phyloP scores from a whole-genome alignment of 345 rosid genomes.

The Cardamine occulta region DNA sequence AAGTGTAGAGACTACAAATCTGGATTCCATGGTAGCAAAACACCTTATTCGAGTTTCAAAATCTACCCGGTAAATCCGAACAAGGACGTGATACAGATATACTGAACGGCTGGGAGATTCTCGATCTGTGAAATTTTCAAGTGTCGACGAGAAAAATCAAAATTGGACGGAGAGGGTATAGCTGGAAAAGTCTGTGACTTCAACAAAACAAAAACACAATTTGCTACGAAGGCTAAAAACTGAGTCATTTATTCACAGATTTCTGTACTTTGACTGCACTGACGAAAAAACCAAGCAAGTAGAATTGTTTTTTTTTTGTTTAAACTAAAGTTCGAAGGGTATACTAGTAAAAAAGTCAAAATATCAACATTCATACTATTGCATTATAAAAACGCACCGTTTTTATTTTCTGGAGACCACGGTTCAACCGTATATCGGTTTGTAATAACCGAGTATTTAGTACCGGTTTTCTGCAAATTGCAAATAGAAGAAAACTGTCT shows the following conservation, averaged over 20 bases:
- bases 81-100: background rate
- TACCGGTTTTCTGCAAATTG: background rate
- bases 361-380: no score
- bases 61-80: conserved; percentile 7
- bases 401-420: background rate
- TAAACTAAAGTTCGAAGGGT: no score
- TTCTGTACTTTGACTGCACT: no score
- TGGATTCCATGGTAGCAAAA: conserved; percentile 2
- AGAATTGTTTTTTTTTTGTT: no score
- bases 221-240: no score
- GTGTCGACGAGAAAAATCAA: conserved; percentile 20
- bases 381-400: no score
- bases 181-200: conserved; percentile 27
- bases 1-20: conserved; percentile 1
- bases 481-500: background rate
- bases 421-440: conserved; percentile 4
- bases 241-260: no score
- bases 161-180: conserved; percentile 26
- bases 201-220: no score
- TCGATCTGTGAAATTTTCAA: conserved; percentile 29
- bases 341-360: no score
- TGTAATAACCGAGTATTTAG: background rate
- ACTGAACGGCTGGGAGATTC: conserved; percentile 17
- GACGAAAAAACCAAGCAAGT: no score
- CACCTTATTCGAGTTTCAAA: conserved; percentile 3